Evolutionary conservation across 805 yeast genomes (phyloP).

Genomic region (Lipomyces orientalis): DNA sequence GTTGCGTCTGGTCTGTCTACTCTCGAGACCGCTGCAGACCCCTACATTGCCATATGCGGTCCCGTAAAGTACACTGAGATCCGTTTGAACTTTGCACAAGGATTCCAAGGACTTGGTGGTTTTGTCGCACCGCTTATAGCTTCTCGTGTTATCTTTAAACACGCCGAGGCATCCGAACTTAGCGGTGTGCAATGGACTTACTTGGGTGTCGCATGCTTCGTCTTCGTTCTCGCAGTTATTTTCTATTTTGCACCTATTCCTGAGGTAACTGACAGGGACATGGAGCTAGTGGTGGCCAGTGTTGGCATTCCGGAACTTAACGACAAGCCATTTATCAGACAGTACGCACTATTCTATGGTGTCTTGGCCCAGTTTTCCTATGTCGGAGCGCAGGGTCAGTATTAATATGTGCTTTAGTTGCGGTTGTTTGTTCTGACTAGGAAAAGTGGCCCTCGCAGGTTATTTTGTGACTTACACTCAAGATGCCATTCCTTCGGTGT

Average conservation of each 20-base stretch:
- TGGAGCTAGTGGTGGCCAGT: constrained; percentile 16
- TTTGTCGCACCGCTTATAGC: too few species aligned
- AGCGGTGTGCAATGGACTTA: constrained; percentile 21
- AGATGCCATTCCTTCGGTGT: too few species aligned
- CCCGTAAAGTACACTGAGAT: too few species aligned
- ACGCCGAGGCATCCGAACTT: constrained; percentile 11
- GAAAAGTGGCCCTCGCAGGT: constrained; percentile 16
- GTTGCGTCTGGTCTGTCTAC: too few species aligned
- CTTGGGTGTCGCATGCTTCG: constrained; percentile 16
- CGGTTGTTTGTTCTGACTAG: too few species aligned
- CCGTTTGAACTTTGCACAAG: too few species aligned
- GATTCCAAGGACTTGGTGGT: too few species aligned
- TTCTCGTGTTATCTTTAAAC: neutral
- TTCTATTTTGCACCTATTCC: constrained; percentile 15
- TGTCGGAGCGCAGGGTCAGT: constrained; percentile 12
- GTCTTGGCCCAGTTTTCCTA: constrained; percentile 21
- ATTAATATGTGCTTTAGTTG: too few species aligned
- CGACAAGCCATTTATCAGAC: constrained; percentile 19
- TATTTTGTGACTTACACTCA: constrained; percentile 5
- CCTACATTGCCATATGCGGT: too few species aligned
- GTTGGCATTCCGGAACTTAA: constrained; percentile 19
- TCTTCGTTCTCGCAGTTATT: constrained; percentile 6
- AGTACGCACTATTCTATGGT: constrained; percentile 15
- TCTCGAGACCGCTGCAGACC: too few species aligned
- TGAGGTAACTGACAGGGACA: constrained; percentile 19